phyloP scores from a whole-genome alignment of 2,329 filamentous ascomycete genomes.

The Tolypocladium guangdongense region DNA sequence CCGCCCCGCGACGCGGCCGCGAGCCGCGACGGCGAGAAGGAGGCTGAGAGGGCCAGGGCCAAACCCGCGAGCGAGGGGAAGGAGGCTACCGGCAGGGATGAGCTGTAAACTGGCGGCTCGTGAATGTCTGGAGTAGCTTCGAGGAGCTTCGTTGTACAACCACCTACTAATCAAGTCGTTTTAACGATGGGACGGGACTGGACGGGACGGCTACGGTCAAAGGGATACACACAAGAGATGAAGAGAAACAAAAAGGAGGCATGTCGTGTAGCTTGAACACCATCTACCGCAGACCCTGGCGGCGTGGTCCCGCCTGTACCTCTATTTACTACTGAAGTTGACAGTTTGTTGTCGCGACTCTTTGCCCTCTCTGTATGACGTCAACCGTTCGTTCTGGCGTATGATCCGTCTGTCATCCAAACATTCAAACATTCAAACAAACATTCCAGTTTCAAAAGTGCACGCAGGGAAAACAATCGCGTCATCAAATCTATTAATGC shows the following conservation, averaged over 20 bases:
- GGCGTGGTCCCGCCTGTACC: not conserved
- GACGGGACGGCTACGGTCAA: not conserved
- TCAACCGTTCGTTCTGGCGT: not conserved
- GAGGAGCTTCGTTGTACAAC: not conserved
- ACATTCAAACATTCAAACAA: not conserved
- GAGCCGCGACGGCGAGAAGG: constrained; percentile 49
- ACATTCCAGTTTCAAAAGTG: not conserved
- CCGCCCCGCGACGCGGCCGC: constrained; percentile 31
- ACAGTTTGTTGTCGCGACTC: not conserved
- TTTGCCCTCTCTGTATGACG: not conserved
- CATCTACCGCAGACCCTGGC: not conserved
- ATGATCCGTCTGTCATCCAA: not conserved
- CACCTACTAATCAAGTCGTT: not conserved
- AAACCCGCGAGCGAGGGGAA: constrained; percentile 55
- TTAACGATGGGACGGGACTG: not conserved
- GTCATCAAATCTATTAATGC: not conserved
- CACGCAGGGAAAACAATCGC: not conserved
- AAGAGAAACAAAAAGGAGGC: not conserved
- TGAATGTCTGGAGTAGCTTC: not conserved
- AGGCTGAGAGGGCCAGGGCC: constrained; percentile 40
- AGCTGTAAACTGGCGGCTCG: constrained; percentile 11
- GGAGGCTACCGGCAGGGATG: constrained; percentile 38
- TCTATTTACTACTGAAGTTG: not conserved
- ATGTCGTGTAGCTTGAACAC: not conserved
- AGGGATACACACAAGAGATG: not conserved